Evolutionary conservation across 1,284 basidiomycete species (phyloP).

Genomic region (Veloboletus limbatus): DNA sequence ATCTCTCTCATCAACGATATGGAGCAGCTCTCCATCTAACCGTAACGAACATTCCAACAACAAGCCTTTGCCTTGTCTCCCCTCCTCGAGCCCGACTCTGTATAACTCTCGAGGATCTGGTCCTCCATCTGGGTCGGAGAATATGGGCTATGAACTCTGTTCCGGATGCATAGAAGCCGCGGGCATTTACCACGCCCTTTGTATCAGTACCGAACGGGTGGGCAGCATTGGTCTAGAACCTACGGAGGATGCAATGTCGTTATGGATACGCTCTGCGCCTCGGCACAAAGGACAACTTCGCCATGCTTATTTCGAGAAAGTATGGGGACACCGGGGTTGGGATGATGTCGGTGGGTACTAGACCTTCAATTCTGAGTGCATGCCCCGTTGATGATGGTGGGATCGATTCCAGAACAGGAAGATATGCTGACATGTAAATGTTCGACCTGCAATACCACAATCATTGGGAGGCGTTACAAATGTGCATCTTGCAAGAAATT

Average conservation of each 20-base stretch:
- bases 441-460: constrained; percentile 70
- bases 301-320: constrained; percentile 82
- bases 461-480: constrained; percentile 71
- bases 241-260: constrained; percentile 48
- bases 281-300: constrained; percentile 67
- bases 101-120: constrained; percentile 15
- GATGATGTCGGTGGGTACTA: constrained; percentile 73
- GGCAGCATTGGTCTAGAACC: constrained; percentile 38
- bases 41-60: constrained; percentile 31
- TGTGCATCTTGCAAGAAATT: constrained; percentile 80
- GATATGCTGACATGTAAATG: constrained; percentile 63
- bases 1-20: constrained; percentile 35
- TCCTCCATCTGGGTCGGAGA: constrained; percentile 17
- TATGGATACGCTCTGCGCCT: constrained; percentile 63
- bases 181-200: constrained; percentile 75
- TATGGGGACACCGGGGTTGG: constrained; percentile 81
- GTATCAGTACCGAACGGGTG: constrained; percentile 50
- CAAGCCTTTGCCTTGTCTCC: constrained; percentile 42
- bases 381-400: background rate
- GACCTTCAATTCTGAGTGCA: background rate
- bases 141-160: constrained; percentile 79
- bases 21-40: constrained; percentile 13
- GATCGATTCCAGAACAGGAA: constrained; percentile 57
- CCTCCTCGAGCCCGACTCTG: constrained; percentile 23
- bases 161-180: constrained; percentile 71